Conservation (phyloP, 495 filamentous ascomycete species). For the Aspergillus panamensis region DNA sequence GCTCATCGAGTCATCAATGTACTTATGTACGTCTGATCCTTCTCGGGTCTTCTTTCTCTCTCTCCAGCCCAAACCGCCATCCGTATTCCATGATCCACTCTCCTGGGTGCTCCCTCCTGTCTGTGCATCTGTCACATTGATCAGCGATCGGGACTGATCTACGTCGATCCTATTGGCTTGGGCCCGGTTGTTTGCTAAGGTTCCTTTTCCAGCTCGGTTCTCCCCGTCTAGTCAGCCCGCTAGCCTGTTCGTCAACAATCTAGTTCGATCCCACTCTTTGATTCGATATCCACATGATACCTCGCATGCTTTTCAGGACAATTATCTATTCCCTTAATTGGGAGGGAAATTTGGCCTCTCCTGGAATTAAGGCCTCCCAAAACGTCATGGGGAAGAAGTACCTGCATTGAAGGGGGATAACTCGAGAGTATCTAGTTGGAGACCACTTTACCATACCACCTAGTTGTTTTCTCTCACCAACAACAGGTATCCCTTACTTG, state of each 20-base stretch:
- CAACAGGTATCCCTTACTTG: constrained; percentile 11
- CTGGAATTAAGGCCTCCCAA: not conserved
- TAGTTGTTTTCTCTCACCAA: not conserved
- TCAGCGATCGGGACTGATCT: not conserved
- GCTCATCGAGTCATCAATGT: not conserved
- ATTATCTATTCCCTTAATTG: not conserved
- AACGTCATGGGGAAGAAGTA: not conserved
- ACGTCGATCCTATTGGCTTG: constrained; percentile 6
- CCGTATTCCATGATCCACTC: not conserved
- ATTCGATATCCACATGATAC: constrained; percentile 6
- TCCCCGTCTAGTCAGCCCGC: not conserved
- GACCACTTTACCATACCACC: too few species aligned
- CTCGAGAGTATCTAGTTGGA: not conserved
- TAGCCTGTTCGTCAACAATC: not conserved
- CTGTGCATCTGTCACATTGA: constrained; percentile 19
- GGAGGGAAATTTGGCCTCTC: not conserved
- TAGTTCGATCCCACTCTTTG: not conserved
- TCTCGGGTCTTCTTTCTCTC: not conserved
- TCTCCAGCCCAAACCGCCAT: not conserved
- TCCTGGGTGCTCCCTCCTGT: constrained; percentile 1
- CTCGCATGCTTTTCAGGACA: not conserved
- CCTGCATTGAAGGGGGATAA: not conserved
- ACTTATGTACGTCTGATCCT: not conserved
- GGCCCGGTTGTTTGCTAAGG: constrained; percentile 1
- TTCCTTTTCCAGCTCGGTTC: not conserved